Conservation (phyloP, 2,329 filamentous ascomycete genomes). For the Shiraia sp. region DNA sequence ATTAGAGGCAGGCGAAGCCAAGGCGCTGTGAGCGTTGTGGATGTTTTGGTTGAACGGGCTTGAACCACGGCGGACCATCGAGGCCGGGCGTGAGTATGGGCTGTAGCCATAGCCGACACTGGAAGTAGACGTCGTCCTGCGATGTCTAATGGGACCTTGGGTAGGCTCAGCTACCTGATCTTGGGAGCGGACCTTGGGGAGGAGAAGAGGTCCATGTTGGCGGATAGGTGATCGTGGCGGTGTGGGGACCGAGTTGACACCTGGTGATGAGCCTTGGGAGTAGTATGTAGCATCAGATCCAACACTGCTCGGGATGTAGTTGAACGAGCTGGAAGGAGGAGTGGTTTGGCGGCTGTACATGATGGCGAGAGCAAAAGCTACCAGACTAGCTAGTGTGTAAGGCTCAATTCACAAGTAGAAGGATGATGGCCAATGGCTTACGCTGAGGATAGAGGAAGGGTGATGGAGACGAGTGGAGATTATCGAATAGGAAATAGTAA, state of each 20-base stretch:
- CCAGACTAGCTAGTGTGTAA: constrained; percentile 35
- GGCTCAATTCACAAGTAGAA: constrained; percentile 6
- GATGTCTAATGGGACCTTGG: constrained; percentile 59
- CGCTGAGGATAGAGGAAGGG: constrained; percentile 30
- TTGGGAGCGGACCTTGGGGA: constrained; percentile 84
- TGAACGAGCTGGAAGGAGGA: constrained; percentile 46
- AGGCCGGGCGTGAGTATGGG: constrained; percentile 54
- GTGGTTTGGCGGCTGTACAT: constrained; percentile 53
- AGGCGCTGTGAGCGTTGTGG: constrained; percentile 38
- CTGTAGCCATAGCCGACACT: constrained; percentile 49
- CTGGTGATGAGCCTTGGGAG: constrained; percentile 70
- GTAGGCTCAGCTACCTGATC: constrained; percentile 74
- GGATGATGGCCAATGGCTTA: constrained; percentile 29
- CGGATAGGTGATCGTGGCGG: constrained; percentile 73
- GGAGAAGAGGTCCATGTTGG: constrained; percentile 76
- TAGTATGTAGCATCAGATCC: constrained; percentile 62
- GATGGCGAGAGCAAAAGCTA: constrained; percentile 35
- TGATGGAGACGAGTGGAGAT: constrained; percentile 27
- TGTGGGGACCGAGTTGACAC: constrained; percentile 70
- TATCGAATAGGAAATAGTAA: constrained; percentile 44
- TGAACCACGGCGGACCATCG: constrained; percentile 50
- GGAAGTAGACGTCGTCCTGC: constrained; percentile 58
- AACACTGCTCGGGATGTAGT: constrained; percentile 46
- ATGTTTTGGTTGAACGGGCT: constrained; percentile 48
- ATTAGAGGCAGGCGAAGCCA: constrained; percentile 50